A percentile compares a stretch with the other conserved stretches of the same genome.
Evolutionary conservation across 495 filamentous ascomycete genomes (phyloP).

Genomic region (Xylaria bambusicola): DNA sequence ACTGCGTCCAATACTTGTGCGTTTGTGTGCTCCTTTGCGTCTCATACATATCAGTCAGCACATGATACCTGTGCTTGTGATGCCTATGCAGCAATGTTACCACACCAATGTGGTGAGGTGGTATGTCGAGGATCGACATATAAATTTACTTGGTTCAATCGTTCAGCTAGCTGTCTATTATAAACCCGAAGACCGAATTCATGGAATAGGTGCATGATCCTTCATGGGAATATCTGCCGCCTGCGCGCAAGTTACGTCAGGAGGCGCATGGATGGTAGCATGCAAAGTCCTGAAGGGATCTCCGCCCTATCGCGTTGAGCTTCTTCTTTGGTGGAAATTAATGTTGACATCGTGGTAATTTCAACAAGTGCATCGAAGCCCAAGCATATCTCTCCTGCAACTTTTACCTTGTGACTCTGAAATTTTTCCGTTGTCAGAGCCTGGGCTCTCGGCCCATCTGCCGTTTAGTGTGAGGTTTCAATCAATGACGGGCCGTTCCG

Average conservation of each 20-base stretch:
- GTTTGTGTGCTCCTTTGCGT: neutral
- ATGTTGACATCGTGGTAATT: neutral
- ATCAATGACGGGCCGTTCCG: neutral
- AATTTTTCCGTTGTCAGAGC: neutral
- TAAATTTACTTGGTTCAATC: neutral
- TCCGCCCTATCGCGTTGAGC: neutral
- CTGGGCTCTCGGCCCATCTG: neutral
- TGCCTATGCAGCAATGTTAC: neutral
- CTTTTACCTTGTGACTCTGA: conserved; percentile 6
- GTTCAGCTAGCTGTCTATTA: conserved; percentile 1
- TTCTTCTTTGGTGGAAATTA: neutral
- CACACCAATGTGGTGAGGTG: conserved; percentile 1
- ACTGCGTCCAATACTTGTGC: neutral
- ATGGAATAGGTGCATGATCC: neutral
- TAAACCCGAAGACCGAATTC: neutral
- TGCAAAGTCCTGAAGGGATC: neutral
- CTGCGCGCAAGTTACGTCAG: neutral
- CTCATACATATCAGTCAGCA: neutral
- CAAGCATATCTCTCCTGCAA: neutral
- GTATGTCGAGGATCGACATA: conserved; percentile 8
- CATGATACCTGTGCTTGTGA: neutral
- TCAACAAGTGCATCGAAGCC: neutral
- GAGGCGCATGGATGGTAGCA: neutral
- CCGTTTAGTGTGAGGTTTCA: neutral
- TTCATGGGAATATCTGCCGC: neutral